Evolutionary conservation across 495 filamentous ascomycete species (phyloP).

Genomic region (Neurospora pannonica): DNA sequence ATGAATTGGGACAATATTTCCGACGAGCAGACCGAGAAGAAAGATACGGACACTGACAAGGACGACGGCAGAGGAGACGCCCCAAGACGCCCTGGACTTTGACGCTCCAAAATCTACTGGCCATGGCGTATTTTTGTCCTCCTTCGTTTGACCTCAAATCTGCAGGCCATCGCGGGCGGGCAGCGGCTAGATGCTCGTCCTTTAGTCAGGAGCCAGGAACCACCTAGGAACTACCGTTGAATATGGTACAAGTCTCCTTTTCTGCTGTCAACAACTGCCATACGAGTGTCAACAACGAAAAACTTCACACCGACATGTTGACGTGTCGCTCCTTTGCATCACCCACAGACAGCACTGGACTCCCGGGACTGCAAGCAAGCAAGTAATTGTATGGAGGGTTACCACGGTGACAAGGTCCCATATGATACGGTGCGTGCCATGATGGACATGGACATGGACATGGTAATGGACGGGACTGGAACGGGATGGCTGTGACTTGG

Average conservation of each 20-base stretch:
- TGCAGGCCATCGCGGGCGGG: constrained; percentile 17
- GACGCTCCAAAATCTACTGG: not conserved
- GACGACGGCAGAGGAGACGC: not conserved
- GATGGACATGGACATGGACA: not conserved
- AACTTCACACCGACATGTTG: constrained; percentile 24
- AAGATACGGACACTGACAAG: not conserved
- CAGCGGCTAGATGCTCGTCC: constrained; percentile 3
- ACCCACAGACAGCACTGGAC: constrained; percentile 2
- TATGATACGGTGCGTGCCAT: not conserved
- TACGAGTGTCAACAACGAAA: not conserved
- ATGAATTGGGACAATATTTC: not conserved
- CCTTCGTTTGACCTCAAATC: constrained; percentile 21
- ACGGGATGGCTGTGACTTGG: not conserved
- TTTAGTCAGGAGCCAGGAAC: constrained; percentile 6
- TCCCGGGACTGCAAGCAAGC: not conserved
- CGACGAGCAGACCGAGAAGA: not conserved
- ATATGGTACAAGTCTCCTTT: not conserved
- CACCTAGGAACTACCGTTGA: constrained; percentile 1
- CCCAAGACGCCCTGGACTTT: not conserved
- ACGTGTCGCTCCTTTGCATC: constrained; percentile 21
- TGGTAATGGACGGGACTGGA: not conserved
- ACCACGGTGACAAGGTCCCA: not conserved
- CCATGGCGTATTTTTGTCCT: constrained; percentile 5
- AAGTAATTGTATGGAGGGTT: not conserved
- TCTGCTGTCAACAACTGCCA: not conserved